Percentiles rank a stretch among this genome's conserved stretches.
Evolutionary conservation across 2,329 filamentous ascomycete genomes (phyloP).

Genomic region (Monosporascus sp.): DNA sequence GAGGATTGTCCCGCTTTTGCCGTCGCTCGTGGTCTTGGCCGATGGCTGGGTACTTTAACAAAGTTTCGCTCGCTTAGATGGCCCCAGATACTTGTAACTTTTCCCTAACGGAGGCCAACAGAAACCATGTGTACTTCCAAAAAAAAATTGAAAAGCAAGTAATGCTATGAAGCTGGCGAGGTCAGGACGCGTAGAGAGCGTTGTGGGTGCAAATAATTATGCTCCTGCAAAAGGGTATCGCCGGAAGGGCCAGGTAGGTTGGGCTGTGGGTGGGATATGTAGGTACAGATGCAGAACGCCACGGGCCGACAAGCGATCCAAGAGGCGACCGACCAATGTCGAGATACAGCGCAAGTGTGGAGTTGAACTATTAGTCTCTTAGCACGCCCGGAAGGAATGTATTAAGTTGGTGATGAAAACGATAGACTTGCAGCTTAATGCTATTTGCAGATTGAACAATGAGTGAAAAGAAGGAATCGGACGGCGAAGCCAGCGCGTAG

Average conservation of each 20-base stretch:
- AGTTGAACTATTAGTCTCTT: constrained; percentile 4
- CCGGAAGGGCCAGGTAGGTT: constrained; percentile 13
- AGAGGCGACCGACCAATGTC: constrained; percentile 2
- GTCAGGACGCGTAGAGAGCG: not conserved
- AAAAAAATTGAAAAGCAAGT: not conserved
- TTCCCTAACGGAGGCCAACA: not conserved
- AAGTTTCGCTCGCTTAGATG: not conserved
- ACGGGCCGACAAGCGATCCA: constrained; percentile 12
- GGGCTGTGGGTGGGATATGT: constrained; percentile 21
- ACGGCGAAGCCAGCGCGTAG: constrained; percentile 26
- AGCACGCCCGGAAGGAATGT: constrained; percentile 15
- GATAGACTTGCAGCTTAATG: constrained; percentile 11
- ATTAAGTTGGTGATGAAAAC: constrained; percentile 17
- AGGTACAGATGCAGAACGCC: constrained; percentile 22
- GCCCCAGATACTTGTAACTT: not conserved
- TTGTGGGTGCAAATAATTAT: constrained; percentile 1
- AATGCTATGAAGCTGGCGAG: not conserved
- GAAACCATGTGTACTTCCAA: too few species aligned
- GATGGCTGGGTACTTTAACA: constrained; percentile 1
- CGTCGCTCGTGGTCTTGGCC: constrained; percentile 5
- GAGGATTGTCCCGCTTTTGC: constrained; percentile 4
- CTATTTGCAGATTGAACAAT: not conserved
- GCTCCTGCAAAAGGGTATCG: constrained; percentile 11
- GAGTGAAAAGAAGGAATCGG: constrained; percentile 19
- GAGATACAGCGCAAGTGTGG: constrained; percentile 1